These are phyloP conservation scores for Pseudogymnoascus sp. DNA, from an alignment of 2,329 filamentous ascomycete genomes.

Conservation along the genomic window DNA sequence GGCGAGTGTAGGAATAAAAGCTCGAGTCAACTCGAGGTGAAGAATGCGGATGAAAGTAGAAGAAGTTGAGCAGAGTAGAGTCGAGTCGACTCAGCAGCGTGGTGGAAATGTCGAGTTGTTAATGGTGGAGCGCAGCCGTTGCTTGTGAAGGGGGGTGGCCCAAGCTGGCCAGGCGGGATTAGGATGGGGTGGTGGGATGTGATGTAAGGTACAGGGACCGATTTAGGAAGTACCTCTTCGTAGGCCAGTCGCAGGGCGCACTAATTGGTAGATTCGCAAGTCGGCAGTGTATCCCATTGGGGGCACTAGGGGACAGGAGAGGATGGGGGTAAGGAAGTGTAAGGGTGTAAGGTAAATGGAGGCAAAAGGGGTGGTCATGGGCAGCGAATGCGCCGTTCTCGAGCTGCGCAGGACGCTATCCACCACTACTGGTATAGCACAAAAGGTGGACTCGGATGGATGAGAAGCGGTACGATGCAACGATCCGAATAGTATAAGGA, in stretches of 20 bases:
- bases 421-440: neutral
- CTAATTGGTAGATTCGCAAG: neutral
- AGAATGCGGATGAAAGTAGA: neutral
- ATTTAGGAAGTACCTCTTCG: neutral
- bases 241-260: neutral
- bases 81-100: neutral
- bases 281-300: neutral
- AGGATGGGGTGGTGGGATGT: neutral
- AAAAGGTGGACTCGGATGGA: neutral
- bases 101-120: neutral
- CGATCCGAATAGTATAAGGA: neutral
- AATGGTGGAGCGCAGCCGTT: neutral
- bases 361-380: neutral
- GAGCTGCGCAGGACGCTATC: neutral
- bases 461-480: neutral
- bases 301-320: neutral
- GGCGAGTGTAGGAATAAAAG: neutral
- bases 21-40: neutral
- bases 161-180: neutral
- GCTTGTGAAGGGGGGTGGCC: neutral
- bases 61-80: neutral
- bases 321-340: neutral
- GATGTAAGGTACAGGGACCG: neutral
- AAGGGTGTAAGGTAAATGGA: neutral
- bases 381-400: neutral